phyloP scores from a whole-genome alignment of 495 filamentous ascomycete genomes.

The Aspergillus sclerotiicarbonarius region DNA sequence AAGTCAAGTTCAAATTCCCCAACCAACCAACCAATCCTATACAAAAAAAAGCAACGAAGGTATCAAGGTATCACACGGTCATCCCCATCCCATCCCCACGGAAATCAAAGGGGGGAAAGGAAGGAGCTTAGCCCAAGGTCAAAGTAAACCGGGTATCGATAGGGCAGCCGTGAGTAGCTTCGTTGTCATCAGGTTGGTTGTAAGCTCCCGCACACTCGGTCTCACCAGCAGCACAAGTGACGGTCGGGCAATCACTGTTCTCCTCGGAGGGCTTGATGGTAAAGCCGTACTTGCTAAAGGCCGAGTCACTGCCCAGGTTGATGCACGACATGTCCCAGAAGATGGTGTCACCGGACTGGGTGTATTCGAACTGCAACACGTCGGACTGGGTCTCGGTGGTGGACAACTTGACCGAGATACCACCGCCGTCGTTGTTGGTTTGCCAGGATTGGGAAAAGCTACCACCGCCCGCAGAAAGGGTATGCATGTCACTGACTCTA shows the following conservation, averaged over 20 bases:
- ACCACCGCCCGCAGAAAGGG: conserved; percentile 36
- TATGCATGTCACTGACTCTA: conserved; percentile 37
- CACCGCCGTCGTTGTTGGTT: conserved; percentile 43
- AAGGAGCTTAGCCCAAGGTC: conserved; percentile 25
- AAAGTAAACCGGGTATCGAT: conserved; percentile 40
- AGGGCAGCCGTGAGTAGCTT: conserved; percentile 47
- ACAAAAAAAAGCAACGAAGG: conserved; percentile 2
- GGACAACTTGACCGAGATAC: conserved; percentile 49
- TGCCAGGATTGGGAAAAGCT: conserved; percentile 35
- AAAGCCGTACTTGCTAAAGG: conserved; percentile 45
- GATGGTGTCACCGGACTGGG: conserved; percentile 35
- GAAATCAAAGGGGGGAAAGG: neutral
- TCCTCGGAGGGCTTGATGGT: conserved; percentile 31
- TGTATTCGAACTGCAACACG: conserved; percentile 52
- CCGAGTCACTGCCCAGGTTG: conserved; percentile 35
- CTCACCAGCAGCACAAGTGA: conserved; percentile 41
- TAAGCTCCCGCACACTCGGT: conserved; percentile 40
- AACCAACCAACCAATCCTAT: conserved; percentile 5
- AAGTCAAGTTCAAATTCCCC: conserved; percentile 1
- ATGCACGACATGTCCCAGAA: conserved; percentile 49
- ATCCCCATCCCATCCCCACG: neutral
- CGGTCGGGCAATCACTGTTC: conserved; percentile 31
- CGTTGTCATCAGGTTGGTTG: conserved; percentile 41
- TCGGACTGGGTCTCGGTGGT: conserved; percentile 29
- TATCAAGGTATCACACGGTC: too few species aligned